These are phyloP conservation scores for Halophytophthora polymorphica DNA, from an alignment of 352 stramenopile species.

Conservation along the genomic window DNA sequence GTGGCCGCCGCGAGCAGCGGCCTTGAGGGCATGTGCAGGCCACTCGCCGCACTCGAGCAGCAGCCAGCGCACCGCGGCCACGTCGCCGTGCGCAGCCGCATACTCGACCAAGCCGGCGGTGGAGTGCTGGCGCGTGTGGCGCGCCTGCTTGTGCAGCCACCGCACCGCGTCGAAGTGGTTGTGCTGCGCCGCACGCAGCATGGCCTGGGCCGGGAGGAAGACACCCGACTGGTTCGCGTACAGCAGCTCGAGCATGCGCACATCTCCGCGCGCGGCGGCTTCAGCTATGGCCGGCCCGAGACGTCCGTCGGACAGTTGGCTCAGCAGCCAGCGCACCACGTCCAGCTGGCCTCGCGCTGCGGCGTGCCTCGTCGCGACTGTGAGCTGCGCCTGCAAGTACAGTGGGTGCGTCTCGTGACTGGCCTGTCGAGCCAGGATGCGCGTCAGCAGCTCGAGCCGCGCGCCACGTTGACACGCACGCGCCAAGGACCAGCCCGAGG, in stretches of 20 bases:
- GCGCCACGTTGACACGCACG: constrained; percentile 19
- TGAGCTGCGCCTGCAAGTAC: constrained; percentile 27
- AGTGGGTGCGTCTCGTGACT: constrained; percentile 17
- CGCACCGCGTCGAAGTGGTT: constrained; percentile 15
- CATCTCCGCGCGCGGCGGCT: no score
- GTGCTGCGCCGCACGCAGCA: constrained; percentile 22
- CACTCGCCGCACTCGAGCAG: constrained; percentile 25
- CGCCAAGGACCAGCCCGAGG: constrained; percentile 24
- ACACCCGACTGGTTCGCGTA: neutral
- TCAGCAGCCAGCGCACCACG: constrained; percentile 28
- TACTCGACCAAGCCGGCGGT: constrained; percentile 29
- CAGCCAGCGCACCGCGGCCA: constrained; percentile 30
- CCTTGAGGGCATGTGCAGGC: no score
- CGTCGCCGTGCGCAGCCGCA: constrained; percentile 27
- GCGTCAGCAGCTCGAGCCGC: constrained; percentile 5
- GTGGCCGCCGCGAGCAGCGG: no score
- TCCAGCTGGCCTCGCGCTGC: constrained; percentile 24
- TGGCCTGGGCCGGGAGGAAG: constrained; percentile 10
- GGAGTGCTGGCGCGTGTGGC: constrained; percentile 21
- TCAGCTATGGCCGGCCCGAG: no score
- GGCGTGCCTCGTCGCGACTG: constrained; percentile 23
- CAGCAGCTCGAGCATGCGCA: no score
- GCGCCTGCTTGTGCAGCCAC: constrained; percentile 23
- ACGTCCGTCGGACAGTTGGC: no score
- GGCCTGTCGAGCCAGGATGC: constrained; percentile 11